Evolutionary conservation across 2,329 filamentous ascomycete genomes (phyloP).

Genomic region (Clarireedia hainanense): DNA sequence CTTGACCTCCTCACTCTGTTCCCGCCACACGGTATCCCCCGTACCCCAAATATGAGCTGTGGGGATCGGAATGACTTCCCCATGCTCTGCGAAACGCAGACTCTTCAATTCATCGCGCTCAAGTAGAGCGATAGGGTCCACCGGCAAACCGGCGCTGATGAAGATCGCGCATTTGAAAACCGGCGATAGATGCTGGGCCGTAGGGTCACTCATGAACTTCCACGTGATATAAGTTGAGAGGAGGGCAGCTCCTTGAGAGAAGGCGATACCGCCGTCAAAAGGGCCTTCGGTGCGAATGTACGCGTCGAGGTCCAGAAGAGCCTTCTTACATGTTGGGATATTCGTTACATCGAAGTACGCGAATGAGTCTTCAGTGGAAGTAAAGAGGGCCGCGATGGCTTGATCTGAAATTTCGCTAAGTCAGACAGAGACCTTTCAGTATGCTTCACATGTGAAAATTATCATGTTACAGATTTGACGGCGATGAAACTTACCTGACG

Average conservation of each 20-base stretch:
- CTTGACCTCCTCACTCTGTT: neutral
- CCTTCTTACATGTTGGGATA: neutral
- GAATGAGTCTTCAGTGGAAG: conserved; percentile 1
- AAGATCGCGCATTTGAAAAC: conserved; percentile 13
- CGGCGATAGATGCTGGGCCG: neutral
- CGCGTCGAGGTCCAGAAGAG: neutral
- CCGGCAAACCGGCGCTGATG: neutral
- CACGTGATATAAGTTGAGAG: conserved; percentile 26
- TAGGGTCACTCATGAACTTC: neutral
- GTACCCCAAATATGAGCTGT: conserved; percentile 8
- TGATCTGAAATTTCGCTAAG: neutral
- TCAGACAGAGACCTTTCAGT: neutral
- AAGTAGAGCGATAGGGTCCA: neutral
- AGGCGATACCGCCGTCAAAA: conserved; percentile 14
- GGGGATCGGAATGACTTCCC: conserved; percentile 5
- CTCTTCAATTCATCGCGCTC: neutral
- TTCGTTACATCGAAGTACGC: conserved; percentile 6
- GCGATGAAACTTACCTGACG: neutral
- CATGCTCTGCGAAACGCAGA: neutral
- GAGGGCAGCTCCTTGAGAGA: conserved; percentile 30
- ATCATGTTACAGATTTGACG: neutral
- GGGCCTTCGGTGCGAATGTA: conserved; percentile 11
- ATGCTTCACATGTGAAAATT: neutral
- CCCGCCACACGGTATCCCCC: neutral
- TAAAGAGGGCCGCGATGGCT: neutral